These are phyloP conservation scores for Penicillium nucicola DNA, from an alignment of 495 filamentous ascomycete genomes.

Conservation along the genomic window DNA sequence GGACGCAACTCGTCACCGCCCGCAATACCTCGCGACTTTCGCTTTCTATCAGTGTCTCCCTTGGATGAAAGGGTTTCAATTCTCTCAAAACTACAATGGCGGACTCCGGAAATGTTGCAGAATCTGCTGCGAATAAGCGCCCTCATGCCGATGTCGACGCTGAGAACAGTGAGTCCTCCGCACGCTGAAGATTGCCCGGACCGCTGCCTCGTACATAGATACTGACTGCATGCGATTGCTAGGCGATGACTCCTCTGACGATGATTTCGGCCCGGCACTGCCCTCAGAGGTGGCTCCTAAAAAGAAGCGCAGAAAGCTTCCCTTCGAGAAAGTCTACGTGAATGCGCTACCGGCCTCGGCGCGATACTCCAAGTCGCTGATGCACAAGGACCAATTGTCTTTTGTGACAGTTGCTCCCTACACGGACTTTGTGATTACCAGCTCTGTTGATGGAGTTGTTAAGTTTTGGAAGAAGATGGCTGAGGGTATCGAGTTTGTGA, in stretches of 20 bases:
- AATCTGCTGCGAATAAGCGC: constrained; percentile 25
- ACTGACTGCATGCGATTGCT: constrained; percentile 13
- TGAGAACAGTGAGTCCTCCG: constrained; percentile 28
- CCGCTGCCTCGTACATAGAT: not conserved
- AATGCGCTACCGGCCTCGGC: constrained; percentile 78
- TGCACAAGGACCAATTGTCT: constrained; percentile 93
- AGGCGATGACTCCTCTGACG: constrained; percentile 71
- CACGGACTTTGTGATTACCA: constrained; percentile 93
- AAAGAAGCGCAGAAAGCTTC: constrained; percentile 87
- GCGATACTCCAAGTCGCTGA: constrained; percentile 93
- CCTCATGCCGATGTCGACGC: constrained; percentile 38
- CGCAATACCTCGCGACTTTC: constrained; percentile 12
- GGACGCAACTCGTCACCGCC: constrained; percentile 28
- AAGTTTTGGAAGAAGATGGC: constrained; percentile 99
- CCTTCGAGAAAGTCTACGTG: constrained; percentile 91
- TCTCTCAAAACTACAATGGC: constrained; percentile 23
- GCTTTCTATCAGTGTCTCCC: constrained; percentile 3
- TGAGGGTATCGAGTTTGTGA: constrained; percentile 92
- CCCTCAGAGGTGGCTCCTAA: constrained; percentile 72
- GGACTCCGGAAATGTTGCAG: constrained; percentile 21
- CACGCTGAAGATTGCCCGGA: not conserved
- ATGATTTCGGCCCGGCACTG: constrained; percentile 90
- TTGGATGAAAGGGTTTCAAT: not conserved
- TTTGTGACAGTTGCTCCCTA: constrained; percentile 82
- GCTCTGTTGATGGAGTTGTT: constrained; percentile 86